Evolutionary conservation across 148 eudicot species (phyloP).

Genomic region (Talinum fruticosum): DNA sequence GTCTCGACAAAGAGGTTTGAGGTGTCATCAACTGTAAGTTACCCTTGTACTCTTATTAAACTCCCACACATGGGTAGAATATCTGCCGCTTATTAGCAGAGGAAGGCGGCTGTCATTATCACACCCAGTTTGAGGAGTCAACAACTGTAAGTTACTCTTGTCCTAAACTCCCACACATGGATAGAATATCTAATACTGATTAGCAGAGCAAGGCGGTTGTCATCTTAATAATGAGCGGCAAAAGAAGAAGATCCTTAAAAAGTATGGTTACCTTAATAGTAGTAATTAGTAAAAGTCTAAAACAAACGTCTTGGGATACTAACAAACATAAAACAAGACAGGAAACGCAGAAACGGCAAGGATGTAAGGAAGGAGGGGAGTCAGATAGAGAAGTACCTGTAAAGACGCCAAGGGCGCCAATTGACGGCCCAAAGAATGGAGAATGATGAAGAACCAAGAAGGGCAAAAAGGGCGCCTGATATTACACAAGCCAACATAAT

Average conservation of each 20-base stretch:
- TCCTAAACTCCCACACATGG: not conserved
- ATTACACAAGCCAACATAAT: constrained; percentile 62
- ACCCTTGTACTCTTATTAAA: too few species aligned
- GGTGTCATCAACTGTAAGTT: too few species aligned
- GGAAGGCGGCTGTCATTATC: not conserved
- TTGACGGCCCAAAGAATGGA: constrained; percentile 91
- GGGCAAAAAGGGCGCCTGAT: constrained; percentile 64
- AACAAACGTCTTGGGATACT: too few species aligned
- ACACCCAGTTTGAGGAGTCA: too few species aligned
- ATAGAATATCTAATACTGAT: too few species aligned
- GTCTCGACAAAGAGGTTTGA: too few species aligned
- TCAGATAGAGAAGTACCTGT: constrained; percentile 58
- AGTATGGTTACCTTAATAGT: not conserved
- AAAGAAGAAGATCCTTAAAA: not conserved
- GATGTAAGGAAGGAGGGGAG: not conserved
- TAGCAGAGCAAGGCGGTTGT: not conserved
- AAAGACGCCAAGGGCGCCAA: constrained; percentile 99
- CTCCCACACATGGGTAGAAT: not conserved
- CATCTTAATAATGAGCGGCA: not conserved
- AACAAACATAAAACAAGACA: not conserved
- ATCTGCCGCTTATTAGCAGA: too few species aligned
- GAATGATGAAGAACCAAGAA: constrained; percentile 67
- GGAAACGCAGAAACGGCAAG: not conserved
- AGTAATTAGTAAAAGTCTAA: too few species aligned
- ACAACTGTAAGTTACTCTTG: too few species aligned